Evolutionary conservation across 148 eudicot species (phyloP).

Genomic region (Dianthus caryophyllus): DNA sequence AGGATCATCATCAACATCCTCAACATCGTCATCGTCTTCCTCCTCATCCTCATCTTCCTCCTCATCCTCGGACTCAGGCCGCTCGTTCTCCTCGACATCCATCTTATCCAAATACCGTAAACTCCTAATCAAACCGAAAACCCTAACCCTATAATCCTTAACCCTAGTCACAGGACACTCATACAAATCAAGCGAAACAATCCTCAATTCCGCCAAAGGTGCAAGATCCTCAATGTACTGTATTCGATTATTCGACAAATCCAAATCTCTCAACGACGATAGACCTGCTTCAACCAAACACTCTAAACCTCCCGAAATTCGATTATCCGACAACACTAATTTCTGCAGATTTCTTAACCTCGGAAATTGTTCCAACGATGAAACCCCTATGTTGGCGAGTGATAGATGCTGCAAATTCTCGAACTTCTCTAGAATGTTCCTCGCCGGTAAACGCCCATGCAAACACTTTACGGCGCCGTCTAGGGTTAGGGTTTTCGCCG

Average conservation of each 20-base stretch:
- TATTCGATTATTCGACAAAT: constrained; percentile 85
- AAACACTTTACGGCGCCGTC: constrained; percentile 91
- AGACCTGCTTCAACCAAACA: constrained; percentile 62
- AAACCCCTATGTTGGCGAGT: constrained; percentile 69
- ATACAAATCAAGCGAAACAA: constrained; percentile 82
- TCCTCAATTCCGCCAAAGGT: constrained; percentile 55
- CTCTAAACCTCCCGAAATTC: constrained; percentile 74
- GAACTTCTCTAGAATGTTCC: constrained; percentile 64
- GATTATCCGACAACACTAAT: constrained; percentile 68
- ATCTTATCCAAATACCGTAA: constrained; percentile 92
- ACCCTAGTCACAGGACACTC: constrained; percentile 96
- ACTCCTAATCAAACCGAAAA: constrained; percentile 72
- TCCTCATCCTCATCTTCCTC: constrained; percentile 65
- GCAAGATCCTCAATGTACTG: constrained; percentile 59
- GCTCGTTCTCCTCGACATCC: constrained; percentile 75
- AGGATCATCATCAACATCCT: constrained; percentile 34
- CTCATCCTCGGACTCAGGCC: constrained; percentile 77
- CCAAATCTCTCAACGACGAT: constrained; percentile 61
- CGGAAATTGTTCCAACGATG: constrained; percentile 77
- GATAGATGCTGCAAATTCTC: constrained; percentile 67
- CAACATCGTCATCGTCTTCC: constrained; percentile 36
- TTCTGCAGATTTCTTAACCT: constrained; percentile 53
- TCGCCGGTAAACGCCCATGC: constrained; percentile 77
- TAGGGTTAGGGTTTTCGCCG: constrained; percentile 61
- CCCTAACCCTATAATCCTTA: constrained; percentile 76